Evolutionary conservation across 2,329 filamentous ascomycete genomes (phyloP).

Genomic region (Hypoxylon sp.): DNA sequence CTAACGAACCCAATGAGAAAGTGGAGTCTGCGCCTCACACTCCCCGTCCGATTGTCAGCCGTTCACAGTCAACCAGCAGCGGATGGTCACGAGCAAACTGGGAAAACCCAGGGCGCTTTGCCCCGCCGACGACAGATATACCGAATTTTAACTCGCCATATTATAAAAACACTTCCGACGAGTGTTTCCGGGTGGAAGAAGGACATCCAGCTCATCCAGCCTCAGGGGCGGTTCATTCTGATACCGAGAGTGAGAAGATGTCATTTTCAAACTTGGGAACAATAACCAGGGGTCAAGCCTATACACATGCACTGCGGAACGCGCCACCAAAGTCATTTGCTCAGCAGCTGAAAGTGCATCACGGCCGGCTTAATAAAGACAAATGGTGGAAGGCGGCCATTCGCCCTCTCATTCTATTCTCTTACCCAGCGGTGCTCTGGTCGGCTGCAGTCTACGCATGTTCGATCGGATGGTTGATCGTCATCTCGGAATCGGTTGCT

Average conservation of each 20-base stretch:
- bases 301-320: conserved; percentile 79
- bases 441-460: conserved; percentile 86
- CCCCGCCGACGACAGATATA: conserved; percentile 53
- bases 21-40: conserved; percentile 39
- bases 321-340: conserved; percentile 78
- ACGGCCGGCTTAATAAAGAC: conserved; percentile 83
- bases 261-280: conserved; percentile 56
- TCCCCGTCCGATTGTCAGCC: conserved; percentile 47
- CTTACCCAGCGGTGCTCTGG: conserved; percentile 92
- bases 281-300: conserved; percentile 62
- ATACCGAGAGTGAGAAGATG: conserved; percentile 61
- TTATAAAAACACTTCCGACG: conserved; percentile 45
- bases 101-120: conserved; percentile 8
- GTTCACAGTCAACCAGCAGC: conserved; percentile 39
- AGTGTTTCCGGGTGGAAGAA: conserved; percentile 43
- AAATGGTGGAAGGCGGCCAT: conserved; percentile 83
- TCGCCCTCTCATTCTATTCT: conserved; percentile 87
- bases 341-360: conserved; percentile 82
- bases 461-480: conserved; percentile 95
- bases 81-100: conserved; percentile 32
- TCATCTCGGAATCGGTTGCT: conserved; percentile 89
- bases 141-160: conserved; percentile 57
- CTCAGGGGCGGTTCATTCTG: conserved; percentile 47
- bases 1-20: conserved; percentile 6
- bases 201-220: conserved; percentile 20